phyloP scores from a whole-genome alignment of 495 filamentous ascomycete genomes.

The Neurospora sp. region DNA sequence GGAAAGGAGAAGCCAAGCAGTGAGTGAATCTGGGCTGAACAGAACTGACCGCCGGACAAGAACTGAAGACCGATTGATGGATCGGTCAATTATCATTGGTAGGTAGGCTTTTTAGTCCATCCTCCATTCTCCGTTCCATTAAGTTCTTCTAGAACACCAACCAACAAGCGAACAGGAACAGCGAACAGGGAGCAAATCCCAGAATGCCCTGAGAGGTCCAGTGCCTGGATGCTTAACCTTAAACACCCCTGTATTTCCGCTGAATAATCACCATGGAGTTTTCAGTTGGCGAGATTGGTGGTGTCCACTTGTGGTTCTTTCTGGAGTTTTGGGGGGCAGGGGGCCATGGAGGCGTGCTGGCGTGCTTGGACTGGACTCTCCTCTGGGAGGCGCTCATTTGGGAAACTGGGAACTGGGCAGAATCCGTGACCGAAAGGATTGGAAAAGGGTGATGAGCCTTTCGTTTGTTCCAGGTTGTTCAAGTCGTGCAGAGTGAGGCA shows the following conservation, averaged over 20 bases:
- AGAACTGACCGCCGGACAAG: not conserved
- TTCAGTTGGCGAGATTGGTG: not conserved
- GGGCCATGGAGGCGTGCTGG: not conserved
- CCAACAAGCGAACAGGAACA: not conserved
- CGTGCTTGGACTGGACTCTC: not conserved
- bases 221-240: not conserved
- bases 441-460: not conserved
- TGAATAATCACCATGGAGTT: not conserved
- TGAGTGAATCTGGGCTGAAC: not conserved
- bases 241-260: not conserved
- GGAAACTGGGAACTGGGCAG: not conserved
- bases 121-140: no score
- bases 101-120: no score
- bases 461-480: not conserved
- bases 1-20: not conserved
- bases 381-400: not conserved
- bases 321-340: not conserved
- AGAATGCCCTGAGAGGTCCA: not conserved
- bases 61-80: not conserved
- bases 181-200: not conserved
- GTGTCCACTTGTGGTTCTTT: not conserved
- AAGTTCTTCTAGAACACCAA: not conserved
- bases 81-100: not conserved
- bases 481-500: not conserved
- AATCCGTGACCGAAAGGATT: not conserved